Conservation (phyloP, 805 yeast genomes). For the Yarrowia sp. region DNA sequence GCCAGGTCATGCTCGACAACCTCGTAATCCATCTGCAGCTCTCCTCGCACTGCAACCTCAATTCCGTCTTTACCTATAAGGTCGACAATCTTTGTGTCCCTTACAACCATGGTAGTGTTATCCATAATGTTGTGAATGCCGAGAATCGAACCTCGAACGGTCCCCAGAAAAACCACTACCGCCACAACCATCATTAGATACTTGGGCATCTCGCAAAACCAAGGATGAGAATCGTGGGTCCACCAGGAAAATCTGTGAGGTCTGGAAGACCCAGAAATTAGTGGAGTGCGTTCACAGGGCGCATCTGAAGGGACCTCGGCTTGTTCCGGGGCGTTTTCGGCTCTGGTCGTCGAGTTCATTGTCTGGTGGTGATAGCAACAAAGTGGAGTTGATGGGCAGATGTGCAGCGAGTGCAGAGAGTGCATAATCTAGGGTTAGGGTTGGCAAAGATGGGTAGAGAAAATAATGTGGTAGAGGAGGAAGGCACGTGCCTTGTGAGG, state of each 20-base stretch:
- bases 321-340: neutral
- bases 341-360: neutral
- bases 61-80: constrained; percentile 14
- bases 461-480: neutral
- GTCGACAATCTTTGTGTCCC: constrained; percentile 1
- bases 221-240: constrained; percentile 18
- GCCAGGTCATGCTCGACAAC: neutral
- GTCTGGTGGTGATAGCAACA: neutral
- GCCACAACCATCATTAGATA: neutral
- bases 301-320: neutral
- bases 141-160: constrained; percentile 6
- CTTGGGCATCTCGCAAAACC: constrained; percentile 21
- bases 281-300: constrained; percentile 5
- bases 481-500: too few relatives aligned
- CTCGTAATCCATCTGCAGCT: neutral
- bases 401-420: neutral
- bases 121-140: neutral
- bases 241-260: constrained; percentile 13
- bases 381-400: neutral
- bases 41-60: constrained; percentile 6
- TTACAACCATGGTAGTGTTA: constrained; percentile 9
- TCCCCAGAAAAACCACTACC: neutral
- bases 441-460: neutral
- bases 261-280: neutral
- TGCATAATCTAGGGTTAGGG: constrained; percentile 19